phyloP scores from a whole-genome alignment of 371 early-diverging fungal genomes.

The Mucor piriformis region DNA sequence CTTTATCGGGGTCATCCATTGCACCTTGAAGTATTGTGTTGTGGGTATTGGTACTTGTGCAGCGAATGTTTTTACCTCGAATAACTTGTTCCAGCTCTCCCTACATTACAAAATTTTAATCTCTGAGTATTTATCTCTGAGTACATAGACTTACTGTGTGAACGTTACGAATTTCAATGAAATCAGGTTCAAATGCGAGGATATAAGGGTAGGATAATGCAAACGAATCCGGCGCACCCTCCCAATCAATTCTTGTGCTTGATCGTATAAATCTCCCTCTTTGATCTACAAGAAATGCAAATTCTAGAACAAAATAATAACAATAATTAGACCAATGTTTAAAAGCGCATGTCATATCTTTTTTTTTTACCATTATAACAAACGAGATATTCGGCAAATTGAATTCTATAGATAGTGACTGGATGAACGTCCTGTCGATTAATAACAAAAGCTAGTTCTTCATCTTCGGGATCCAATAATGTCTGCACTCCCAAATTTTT shows the following conservation, averaged over 20 bases:
- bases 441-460: constrained; percentile 28
- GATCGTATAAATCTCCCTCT: constrained; percentile 38
- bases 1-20: constrained; percentile 49
- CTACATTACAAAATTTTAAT: constrained; percentile 18
- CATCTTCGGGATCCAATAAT: constrained; percentile 44
- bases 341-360: too few relatives aligned
- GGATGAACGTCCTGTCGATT: constrained; percentile 21
- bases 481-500: constrained; percentile 65
- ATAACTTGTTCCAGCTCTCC: constrained; percentile 45
- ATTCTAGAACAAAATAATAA: constrained; percentile 62
- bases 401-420: constrained; percentile 23
- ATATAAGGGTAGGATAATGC: constrained; percentile 80
- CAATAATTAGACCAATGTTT: too few relatives aligned
- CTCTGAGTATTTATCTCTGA: not conserved
- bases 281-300: constrained; percentile 90
- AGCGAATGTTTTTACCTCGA: constrained; percentile 45
- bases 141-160: constrained; percentile 58
- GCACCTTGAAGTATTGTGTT: constrained; percentile 36
- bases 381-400: constrained; percentile 23
- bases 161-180: constrained; percentile 87
- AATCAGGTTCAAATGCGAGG: constrained; percentile 85
- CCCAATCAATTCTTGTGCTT: constrained; percentile 48
- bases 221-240: constrained; percentile 58
- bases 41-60: constrained; percentile 28
- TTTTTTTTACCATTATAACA: constrained; percentile 45